These are phyloP conservation scores for Exophiala sp. DNA, from an alignment of 2,329 filamentous ascomycete species.

Conservation along the genomic window DNA sequence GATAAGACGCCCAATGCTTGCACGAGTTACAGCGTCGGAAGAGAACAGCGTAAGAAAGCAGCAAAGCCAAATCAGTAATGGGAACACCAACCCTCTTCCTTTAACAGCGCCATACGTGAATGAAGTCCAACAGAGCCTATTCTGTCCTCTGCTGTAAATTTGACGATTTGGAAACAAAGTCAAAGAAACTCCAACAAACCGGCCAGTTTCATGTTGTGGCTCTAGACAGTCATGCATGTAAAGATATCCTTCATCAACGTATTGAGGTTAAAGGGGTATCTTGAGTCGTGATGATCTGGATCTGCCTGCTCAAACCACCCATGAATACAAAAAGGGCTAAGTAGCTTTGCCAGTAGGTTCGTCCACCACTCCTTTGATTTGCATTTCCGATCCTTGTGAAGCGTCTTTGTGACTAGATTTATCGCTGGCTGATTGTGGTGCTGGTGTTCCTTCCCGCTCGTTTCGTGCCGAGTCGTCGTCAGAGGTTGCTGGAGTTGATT, in stretches of 20 bases:
- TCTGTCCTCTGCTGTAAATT: slow-evolving; percentile 8
- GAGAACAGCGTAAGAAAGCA: not conserved
- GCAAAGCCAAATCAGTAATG: too few relatives aligned
- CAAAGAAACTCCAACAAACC: not conserved
- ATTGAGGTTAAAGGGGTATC: slow-evolving; percentile 19
- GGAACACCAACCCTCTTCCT: not conserved
- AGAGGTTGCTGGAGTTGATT: slow-evolving; percentile 46
- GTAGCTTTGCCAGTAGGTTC: slow-evolving; percentile 9
- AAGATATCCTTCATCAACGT: slow-evolving; percentile 14
- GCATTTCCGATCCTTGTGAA: slow-evolving; percentile 15
- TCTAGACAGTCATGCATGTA: slow-evolving; percentile 19
- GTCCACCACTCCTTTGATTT: slow-evolving; percentile 19
- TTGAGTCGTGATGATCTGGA: slow-evolving; percentile 19
- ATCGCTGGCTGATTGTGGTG: slow-evolving; percentile 37
- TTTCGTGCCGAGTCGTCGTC: slow-evolving; percentile 34
- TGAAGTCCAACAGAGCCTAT: not conserved
- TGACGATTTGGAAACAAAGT: slow-evolving; percentile 1
- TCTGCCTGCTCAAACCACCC: slow-evolving; percentile 15
- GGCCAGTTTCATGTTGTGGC: slow-evolving; percentile 3
- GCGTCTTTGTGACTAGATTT: slow-evolving; percentile 15
- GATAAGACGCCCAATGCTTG: not conserved
- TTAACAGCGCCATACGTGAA: not conserved
- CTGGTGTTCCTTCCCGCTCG: slow-evolving; percentile 52
- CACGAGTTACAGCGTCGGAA: not conserved
- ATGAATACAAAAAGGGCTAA: not conserved